phyloP scores from a whole-genome alignment of 2,329 filamentous ascomycete genomes.

The Ophiostoma sp. region DNA sequence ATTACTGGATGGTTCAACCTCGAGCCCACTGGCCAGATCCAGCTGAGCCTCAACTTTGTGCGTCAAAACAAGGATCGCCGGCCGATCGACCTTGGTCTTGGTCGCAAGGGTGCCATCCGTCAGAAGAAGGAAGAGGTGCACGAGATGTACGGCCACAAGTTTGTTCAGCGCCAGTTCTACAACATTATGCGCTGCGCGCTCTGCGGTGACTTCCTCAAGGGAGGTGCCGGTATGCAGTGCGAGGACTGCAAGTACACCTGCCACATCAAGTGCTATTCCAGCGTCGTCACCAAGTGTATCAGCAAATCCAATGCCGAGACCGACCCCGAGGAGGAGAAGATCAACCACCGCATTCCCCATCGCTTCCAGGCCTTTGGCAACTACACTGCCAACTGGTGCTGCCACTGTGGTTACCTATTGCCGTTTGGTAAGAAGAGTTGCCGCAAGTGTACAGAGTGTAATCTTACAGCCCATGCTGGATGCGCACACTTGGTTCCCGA shows the following conservation, averaged over 20 bases:
- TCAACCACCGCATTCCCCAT: conserved; percentile 98
- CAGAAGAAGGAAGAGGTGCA: conserved; percentile 97
- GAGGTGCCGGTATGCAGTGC: conserved; percentile 98
- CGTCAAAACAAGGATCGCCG: conserved; percentile 83
- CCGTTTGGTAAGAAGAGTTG: conserved; percentile 94
- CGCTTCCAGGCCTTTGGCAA: conserved; percentile 96
- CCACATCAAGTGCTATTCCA: conserved; percentile 93
- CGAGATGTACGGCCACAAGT: conserved; percentile 99
- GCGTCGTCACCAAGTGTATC: conserved; percentile 98
- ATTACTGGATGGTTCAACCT: conserved; percentile 97
- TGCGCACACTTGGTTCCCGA: conserved; percentile 96
- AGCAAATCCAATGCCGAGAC: conserved; percentile 98
- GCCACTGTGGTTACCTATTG: conserved; percentile 93
- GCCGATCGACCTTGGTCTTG: conserved; percentile 81
- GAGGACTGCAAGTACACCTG: conserved; percentile 99
- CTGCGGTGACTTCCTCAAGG: conserved; percentile 97
- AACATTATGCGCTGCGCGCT: conserved; percentile 99
- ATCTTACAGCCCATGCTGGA: conserved; percentile 80
- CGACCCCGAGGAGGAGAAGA: conserved; percentile 97
- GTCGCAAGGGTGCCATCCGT: conserved; percentile 90
- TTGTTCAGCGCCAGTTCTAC: conserved; percentile 97
- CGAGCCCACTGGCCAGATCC: conserved; percentile 87
- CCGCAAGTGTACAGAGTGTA: conserved; percentile 88
- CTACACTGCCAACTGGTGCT: conserved; percentile 98
- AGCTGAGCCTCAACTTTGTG: conserved; percentile 83